Evolutionary conservation across 2,329 filamentous ascomycete genomes (phyloP).

Genomic region (Sporothrix luriei): DNA sequence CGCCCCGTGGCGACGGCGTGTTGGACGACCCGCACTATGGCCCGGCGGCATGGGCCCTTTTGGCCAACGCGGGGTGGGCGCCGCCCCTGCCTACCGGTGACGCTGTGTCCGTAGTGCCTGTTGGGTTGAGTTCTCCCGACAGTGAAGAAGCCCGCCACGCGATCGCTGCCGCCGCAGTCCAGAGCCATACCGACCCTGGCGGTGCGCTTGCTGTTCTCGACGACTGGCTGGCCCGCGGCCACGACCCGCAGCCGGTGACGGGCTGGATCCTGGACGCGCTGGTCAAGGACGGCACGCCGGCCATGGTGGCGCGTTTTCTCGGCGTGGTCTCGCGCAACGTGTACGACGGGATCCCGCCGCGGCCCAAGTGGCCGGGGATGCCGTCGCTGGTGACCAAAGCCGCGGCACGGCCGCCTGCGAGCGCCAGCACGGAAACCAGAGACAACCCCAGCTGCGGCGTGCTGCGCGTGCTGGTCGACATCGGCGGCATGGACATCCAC

Average conservation of each 20-base stretch:
- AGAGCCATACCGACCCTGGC: neutral
- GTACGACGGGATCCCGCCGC: constrained; percentile 12
- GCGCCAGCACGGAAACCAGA: neutral
- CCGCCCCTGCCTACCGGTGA: neutral
- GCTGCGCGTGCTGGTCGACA: constrained; percentile 18
- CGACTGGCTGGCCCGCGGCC: neutral
- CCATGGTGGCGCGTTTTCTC: constrained; percentile 22
- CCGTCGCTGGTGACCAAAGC: constrained; percentile 11
- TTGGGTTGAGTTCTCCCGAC: neutral
- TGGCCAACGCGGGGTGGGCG: constrained; percentile 12
- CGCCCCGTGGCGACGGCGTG: neutral
- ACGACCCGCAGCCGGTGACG: constrained; percentile 19
- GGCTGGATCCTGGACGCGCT: constrained; percentile 8
- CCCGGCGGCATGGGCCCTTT: neutral
- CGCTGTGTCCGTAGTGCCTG: neutral
- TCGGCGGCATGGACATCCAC: constrained; percentile 28
- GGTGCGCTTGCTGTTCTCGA: neutral
- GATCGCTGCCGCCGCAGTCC: neutral
- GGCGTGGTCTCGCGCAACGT: neutral
- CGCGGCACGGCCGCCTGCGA: neutral
- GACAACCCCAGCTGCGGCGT: neutral
- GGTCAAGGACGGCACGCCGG: constrained; percentile 14
- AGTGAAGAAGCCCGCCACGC: neutral
- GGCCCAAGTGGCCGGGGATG: constrained; percentile 7
- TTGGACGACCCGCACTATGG: constrained; percentile 21